Evolutionary conservation across 2,329 filamentous ascomycete species (phyloP).

Genomic region (Pochonia chlamydosporia): DNA sequence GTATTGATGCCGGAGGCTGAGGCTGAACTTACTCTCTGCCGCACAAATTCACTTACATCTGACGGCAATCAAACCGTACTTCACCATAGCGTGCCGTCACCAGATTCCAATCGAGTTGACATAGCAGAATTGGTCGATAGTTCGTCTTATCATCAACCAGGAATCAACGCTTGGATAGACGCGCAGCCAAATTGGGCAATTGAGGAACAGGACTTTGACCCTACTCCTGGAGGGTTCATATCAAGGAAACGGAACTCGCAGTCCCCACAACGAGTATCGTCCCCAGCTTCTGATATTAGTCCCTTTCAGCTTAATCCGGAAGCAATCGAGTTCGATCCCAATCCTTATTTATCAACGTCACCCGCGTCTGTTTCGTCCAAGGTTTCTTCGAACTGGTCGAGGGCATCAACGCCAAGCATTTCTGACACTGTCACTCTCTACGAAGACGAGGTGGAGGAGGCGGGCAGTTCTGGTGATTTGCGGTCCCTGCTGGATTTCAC

Average conservation of each 20-base stretch:
- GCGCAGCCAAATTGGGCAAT: conserved; percentile 3
- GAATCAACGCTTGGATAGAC: conserved; percentile 9
- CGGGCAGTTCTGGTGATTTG: no score
- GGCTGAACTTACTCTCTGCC: background rate
- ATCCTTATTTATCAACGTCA: background rate
- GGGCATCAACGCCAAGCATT: background rate
- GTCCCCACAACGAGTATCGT: background rate
- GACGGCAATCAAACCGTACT: conserved; percentile 5
- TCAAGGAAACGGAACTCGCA: background rate
- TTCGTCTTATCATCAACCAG: background rate
- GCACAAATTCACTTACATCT: background rate
- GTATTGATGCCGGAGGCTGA: background rate
- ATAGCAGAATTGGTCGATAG: background rate
- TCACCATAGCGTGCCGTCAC: background rate
- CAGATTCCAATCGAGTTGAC: background rate
- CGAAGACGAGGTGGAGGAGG: no score
- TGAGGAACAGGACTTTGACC: conserved; percentile 3
- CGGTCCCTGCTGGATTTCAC: no score
- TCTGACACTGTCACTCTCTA: no score
- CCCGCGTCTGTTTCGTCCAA: background rate
- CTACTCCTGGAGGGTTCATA: conserved; percentile 3
- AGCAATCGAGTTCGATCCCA: conserved; percentile 7
- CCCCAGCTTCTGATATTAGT: background rate
- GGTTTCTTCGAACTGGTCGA: background rate
- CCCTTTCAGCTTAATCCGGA: conserved; percentile 8